Conservation (phyloP, 352 stramenopile species). For the Halophytophthora polymorphica region DNA sequence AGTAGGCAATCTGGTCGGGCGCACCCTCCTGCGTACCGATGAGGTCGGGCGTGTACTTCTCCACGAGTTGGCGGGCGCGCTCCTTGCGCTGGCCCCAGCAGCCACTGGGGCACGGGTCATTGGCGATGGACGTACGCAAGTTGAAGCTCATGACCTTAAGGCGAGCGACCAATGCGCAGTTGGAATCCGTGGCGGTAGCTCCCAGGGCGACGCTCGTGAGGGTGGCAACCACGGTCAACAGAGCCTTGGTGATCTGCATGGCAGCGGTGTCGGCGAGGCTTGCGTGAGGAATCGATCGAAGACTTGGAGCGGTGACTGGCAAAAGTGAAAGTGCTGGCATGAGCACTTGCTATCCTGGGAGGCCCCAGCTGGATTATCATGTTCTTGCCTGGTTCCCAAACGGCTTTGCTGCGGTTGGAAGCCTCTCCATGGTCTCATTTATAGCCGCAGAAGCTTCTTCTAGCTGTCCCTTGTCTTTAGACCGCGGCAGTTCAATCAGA, state of each 20-base stretch:
- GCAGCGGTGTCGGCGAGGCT: no score
- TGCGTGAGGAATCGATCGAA: no score
- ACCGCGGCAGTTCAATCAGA: no score
- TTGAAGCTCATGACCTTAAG: slow-evolving; percentile 77
- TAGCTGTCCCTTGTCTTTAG: no score
- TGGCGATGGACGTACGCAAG: slow-evolving; percentile 57
- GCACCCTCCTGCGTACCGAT: slow-evolving; percentile 65
- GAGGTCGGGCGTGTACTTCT: slow-evolving; percentile 50
- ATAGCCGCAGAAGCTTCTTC: no score
- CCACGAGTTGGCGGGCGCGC: slow-evolving; percentile 36
- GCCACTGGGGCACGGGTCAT: slow-evolving; percentile 55
- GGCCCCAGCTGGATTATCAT: no score
- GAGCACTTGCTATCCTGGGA: no score
- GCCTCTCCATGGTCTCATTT: no score
- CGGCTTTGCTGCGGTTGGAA: no score
- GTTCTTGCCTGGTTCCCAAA: no score
- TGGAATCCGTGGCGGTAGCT: neutral
- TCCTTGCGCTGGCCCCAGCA: slow-evolving; percentile 60
- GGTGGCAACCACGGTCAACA: slow-evolving; percentile 2
- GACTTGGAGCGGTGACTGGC: no score
- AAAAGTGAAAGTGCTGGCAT: no score
- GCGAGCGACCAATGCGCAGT: slow-evolving; percentile 2
- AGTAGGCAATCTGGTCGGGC: slow-evolving; percentile 53
- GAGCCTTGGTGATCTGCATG: slow-evolving; percentile 10
- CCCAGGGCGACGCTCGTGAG: neutral